These are phyloP conservation scores for Trichoderma erinaceum DNA, from an alignment of 495 filamentous ascomycete genomes.

Conservation along the genomic window DNA sequence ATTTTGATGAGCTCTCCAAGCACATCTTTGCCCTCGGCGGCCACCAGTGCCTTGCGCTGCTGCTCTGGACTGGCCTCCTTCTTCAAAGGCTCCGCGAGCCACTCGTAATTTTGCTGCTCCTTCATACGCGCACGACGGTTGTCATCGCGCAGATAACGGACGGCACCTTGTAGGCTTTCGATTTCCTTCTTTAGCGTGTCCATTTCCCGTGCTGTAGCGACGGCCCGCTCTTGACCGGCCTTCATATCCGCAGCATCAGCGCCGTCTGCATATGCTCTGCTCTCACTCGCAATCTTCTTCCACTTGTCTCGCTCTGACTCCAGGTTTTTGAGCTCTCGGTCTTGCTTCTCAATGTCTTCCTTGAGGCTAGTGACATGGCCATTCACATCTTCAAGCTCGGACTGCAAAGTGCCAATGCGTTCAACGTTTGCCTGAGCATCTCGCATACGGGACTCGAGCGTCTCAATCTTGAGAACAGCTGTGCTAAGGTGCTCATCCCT, in stretches of 20 bases:
- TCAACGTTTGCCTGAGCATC: constrained; percentile 67
- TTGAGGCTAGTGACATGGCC: constrained; percentile 51
- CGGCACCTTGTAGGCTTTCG: constrained; percentile 60
- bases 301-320: constrained; percentile 66
- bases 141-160: constrained; percentile 74
- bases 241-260: constrained; percentile 45
- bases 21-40: constrained; percentile 62
- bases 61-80: constrained; percentile 42
- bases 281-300: constrained; percentile 66
- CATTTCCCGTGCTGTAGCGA: constrained; percentile 69
- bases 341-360: constrained; percentile 56
- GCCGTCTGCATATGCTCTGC: constrained; percentile 49
- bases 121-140: constrained; percentile 58
- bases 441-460: constrained; percentile 72
- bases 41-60: constrained; percentile 53
- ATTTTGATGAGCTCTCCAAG: constrained; percentile 66
- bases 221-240: constrained; percentile 51
- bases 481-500: constrained; percentile 65
- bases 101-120: constrained; percentile 55
- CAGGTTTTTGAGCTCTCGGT: constrained; percentile 50
- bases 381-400: constrained; percentile 49
- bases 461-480: constrained; percentile 82
- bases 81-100: constrained; percentile 61
- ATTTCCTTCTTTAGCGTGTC: constrained; percentile 67
- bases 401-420: constrained; percentile 58